Evolutionary conservation across 2,329 filamentous ascomycete species (phyloP), one percentile per base, ranked within the genome.

Genomic region (Phaeophleospora eucalypticola): DNA sequence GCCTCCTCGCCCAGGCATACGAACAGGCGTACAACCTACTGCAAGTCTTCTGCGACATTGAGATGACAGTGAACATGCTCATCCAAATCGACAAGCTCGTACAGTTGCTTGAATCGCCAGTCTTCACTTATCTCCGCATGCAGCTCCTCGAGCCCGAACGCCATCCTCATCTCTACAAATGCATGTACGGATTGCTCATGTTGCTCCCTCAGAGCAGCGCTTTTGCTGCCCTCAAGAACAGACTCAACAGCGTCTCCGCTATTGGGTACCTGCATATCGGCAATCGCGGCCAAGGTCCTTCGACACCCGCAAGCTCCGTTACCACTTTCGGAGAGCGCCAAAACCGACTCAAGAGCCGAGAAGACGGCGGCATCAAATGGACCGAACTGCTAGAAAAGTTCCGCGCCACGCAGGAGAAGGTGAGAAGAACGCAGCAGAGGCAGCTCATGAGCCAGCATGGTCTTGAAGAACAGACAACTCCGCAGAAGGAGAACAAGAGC

Each of bases 1-100:
- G 93, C 64, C 76, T 98, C 24, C 82, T 98, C 42, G 93, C 93
- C 1, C 93, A 98, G 69, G 93, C 91, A 10, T 98, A 98, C 64
- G 93, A 98, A 65, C 94, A 97, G 65, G 93, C 93, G 9, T 98
- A 97, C 63, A 89, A 97, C 64, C 76, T 98, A 14, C 75, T 98
- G 15, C 90, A 96, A 64, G 93, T 97, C 39, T 96, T 98, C 87
- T 93, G 89, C 49, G 93, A 98, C 61, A 76, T 98, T 40, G 93
- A 98, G 67, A 97, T 98, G 89, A 97, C 91, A 0, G 93, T 98
- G 58, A 95, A 95, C 60, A 95, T 96, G 70, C 80, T 98, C 45
- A 98, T 98, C 36, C 94, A 98, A 66, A 96, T 98, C 58, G 93
- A 98, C 69, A 98, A 98, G 68, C 78, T 98, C 14, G 93, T 98